Conservation (phyloP, 495 filamentous ascomycete genomes). For the Neurospora sp. region DNA sequence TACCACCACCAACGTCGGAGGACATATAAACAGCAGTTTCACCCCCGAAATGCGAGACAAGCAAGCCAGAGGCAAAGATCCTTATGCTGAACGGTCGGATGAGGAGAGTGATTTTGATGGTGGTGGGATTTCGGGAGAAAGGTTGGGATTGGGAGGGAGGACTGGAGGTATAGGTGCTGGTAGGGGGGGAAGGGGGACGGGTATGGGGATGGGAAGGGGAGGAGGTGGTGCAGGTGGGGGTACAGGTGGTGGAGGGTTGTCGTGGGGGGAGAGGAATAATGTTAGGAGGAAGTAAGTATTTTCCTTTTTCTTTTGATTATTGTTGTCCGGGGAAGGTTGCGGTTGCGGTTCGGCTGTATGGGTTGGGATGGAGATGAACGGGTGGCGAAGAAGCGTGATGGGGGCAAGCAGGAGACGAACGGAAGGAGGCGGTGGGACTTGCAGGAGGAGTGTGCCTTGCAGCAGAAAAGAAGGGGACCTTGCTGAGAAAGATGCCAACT, state of each 20-base stretch:
- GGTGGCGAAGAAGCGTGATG: not conserved
- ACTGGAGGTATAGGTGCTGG: not conserved
- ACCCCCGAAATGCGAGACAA: constrained; percentile 37
- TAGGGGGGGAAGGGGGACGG: not conserved
- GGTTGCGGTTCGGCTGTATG: not conserved
- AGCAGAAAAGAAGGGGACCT: not conserved
- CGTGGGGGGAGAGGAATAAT: not conserved
- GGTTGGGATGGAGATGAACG: not conserved
- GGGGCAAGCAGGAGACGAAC: not conserved
- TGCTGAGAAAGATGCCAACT: not conserved
- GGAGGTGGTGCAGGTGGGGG: not conserved
- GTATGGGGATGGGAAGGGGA: not conserved
- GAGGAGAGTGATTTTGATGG: not conserved
- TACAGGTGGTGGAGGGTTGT: not conserved
- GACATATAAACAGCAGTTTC: constrained; percentile 7
- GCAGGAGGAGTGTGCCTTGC: not conserved
- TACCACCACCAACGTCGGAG: not conserved
- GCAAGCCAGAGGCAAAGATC: constrained; percentile 45
- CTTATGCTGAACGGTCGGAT: constrained; percentile 16
- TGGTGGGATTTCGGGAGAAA: not conserved
- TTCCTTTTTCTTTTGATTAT: not conserved
- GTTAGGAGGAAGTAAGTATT: not conserved
- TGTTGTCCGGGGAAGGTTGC: not conserved
- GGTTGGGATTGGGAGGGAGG: not conserved
- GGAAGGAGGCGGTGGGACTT: not conserved